phyloP scores from a whole-genome alignment of 306 rosid genomes.

The Carpinus fangiana region DNA sequence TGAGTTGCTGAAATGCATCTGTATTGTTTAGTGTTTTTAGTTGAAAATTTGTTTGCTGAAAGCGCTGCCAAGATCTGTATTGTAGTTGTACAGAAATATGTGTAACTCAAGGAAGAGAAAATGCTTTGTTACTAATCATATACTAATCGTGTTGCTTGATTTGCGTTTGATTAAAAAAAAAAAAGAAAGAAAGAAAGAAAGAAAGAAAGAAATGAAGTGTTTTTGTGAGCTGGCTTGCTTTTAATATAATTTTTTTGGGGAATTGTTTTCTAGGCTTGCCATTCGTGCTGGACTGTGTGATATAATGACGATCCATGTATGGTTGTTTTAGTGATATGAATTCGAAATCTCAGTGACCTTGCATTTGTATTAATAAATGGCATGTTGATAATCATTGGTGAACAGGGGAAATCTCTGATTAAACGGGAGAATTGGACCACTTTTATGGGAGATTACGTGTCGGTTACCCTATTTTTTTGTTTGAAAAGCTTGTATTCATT shows the following conservation, averaged over 20 bases:
- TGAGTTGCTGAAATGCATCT: background rate
- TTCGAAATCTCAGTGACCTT: background rate
- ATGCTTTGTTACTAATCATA: background rate
- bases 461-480: background rate
- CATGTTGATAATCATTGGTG: background rate
- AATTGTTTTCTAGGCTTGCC: background rate
- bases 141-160: background rate
- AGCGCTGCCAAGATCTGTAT: background rate
- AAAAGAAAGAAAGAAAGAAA: too few relatives aligned
- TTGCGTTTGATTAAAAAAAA: background rate
- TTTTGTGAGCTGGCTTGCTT: background rate
- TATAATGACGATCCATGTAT: background rate
- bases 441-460: background rate
- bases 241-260: background rate
- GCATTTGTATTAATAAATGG: background rate
- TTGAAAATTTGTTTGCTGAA: background rate
- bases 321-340: background rate
- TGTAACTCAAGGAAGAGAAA: too few relatives aligned
- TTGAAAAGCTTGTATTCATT: background rate
- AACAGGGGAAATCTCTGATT: background rate
- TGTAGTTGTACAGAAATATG: background rate
- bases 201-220: background rate
- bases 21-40: background rate
- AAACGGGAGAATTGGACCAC: background rate
- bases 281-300: background rate